phyloP scores from a whole-genome alignment of 768 basidiomycete genomes.

The Vararia minispora region DNA sequence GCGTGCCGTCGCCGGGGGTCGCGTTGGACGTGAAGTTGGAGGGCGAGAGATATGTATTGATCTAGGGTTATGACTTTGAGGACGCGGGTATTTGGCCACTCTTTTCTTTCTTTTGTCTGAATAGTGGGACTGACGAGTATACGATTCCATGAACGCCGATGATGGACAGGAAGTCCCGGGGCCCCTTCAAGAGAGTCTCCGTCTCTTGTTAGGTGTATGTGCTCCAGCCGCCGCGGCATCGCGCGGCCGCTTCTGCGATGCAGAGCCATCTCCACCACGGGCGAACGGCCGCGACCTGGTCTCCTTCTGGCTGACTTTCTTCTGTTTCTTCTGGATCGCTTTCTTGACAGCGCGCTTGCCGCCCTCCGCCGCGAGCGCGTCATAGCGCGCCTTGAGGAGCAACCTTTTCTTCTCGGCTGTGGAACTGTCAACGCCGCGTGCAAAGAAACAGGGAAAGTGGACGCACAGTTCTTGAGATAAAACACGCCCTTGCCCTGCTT shows the following conservation, averaged over 20 bases:
- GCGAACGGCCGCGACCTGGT: constrained; percentile 72
- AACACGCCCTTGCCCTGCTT: constrained; percentile 71
- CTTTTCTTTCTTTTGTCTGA: too few species aligned
- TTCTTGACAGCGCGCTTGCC: constrained; percentile 78
- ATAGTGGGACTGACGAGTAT: neutral
- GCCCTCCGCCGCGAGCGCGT: constrained; percentile 64
- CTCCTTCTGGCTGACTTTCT: constrained; percentile 80
- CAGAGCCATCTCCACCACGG: constrained; percentile 9
- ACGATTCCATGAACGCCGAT: too few species aligned
- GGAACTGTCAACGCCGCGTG: constrained; percentile 5
- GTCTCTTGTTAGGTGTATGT: constrained; percentile 14
- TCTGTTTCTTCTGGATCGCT: constrained; percentile 82
- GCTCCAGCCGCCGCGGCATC: constrained; percentile 4
- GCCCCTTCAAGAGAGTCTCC: constrained; percentile 8
- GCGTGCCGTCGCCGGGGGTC: constrained; percentile 40
- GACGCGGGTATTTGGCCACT: too few species aligned
- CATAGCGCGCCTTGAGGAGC: constrained; percentile 63
- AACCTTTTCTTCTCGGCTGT: constrained; percentile 72
- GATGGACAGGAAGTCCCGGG: neutral
- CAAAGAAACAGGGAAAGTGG: neutral
- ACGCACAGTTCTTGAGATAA: constrained; percentile 76
- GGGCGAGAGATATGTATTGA: constrained; percentile 45
- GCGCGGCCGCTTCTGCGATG: constrained; percentile 10
- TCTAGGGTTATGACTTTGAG: constrained; percentile 21
- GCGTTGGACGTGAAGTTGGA: constrained; percentile 48